Conservation (phyloP, 768 basidiomycete species). For the Termitomyces sp. region DNA sequence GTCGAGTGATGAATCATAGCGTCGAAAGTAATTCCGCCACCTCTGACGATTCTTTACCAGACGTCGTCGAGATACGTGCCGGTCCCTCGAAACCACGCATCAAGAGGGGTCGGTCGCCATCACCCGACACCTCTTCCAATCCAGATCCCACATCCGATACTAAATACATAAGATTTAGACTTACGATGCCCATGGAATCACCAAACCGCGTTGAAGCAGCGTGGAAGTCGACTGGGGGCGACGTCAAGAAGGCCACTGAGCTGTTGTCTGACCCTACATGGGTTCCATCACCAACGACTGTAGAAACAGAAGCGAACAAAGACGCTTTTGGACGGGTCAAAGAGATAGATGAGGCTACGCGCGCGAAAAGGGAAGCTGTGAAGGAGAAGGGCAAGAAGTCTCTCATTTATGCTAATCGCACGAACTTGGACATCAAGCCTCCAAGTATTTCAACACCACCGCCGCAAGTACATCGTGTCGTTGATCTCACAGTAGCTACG, state of each 20-base stretch:
- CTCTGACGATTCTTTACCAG: conserved; percentile 66
- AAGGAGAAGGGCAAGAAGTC: conserved; percentile 79
- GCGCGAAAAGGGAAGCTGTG: conserved; percentile 57
- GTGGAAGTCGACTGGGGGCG: conserved; percentile 58
- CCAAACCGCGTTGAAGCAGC: conserved; percentile 51
- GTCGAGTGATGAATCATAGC: conserved; percentile 31
- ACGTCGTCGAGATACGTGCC: conserved; percentile 34
- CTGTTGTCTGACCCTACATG: conserved; percentile 56
- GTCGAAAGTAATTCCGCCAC: conserved; percentile 47
- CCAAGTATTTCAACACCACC: conserved; percentile 33
- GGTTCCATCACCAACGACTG: conserved; percentile 31
- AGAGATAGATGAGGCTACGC: conserved; percentile 70
- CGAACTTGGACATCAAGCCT: conserved; percentile 41
- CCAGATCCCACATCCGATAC: conserved; percentile 29
- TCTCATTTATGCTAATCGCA: conserved; percentile 73
- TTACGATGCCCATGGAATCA: conserved; percentile 53
- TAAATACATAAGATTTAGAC: conserved; percentile 53
- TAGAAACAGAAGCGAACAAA: conserved; percentile 17
- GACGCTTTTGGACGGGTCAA: conserved; percentile 57
- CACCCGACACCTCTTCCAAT: conserved; percentile 22
- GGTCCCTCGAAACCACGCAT: conserved; percentile 50
- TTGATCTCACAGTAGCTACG: conserved; percentile 30
- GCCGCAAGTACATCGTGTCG: conserved; percentile 31
- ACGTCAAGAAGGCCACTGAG: conserved; percentile 54
- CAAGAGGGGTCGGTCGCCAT: conserved; percentile 41